Evolutionary conservation across 1,284 basidiomycete genomes (phyloP).

Genomic region (Trichosporon coremiiforme): DNA sequence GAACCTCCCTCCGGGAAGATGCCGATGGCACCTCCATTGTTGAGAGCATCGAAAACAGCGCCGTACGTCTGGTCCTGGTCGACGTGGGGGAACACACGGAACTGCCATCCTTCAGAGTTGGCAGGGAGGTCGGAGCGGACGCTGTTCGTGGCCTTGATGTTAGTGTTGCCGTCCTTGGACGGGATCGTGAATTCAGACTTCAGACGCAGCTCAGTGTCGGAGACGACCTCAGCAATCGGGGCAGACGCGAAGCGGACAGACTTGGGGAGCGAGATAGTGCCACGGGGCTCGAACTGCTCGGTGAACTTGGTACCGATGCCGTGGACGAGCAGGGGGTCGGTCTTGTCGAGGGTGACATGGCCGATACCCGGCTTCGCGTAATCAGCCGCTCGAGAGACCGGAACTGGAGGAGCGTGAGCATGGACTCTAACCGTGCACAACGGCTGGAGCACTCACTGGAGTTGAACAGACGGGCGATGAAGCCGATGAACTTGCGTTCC

Average conservation of each 20-base stretch:
- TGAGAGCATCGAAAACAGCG: constrained; percentile 85
- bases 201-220: constrained; percentile 77
- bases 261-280: constrained; percentile 88
- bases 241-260: constrained; percentile 74
- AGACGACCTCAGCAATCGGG: constrained; percentile 85
- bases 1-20: constrained; percentile 98
- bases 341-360: constrained; percentile 68
- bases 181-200: constrained; percentile 76
- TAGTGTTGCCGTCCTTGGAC: constrained; percentile 57
- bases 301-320: constrained; percentile 79
- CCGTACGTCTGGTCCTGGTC: constrained; percentile 95
- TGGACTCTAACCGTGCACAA: neutral
- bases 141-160: constrained; percentile 72
- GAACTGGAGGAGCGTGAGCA: constrained; percentile 63
- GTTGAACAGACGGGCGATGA: constrained; percentile 81
- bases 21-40: constrained; percentile 84
- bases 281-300: constrained; percentile 73
- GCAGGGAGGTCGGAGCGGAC: constrained; percentile 64
- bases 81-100: constrained; percentile 78
- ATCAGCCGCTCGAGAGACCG: constrained; percentile 90
- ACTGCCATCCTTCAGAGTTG: constrained; percentile 64
- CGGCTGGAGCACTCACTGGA: constrained; percentile 68
- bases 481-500: constrained; percentile 64
- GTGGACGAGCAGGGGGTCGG: constrained; percentile 75
- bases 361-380: constrained; percentile 79